phyloP scores from a whole-genome alignment of 1,284 basidiomycete species.

The Leccinum huronense region DNA sequence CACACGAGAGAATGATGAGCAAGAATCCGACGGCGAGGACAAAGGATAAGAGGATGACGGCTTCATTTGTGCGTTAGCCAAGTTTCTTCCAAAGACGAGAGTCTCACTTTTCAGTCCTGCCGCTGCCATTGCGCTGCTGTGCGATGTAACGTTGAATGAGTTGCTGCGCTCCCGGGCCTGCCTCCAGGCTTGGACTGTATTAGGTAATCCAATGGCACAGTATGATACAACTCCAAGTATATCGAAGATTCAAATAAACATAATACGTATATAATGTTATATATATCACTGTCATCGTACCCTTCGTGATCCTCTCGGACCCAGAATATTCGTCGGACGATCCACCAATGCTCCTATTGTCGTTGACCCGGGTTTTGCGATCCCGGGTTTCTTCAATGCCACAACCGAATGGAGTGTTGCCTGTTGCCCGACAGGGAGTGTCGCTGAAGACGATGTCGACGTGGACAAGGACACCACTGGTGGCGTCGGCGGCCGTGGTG shows the following conservation, averaged over 20 bases:
- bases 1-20: slow-evolving; percentile 96
- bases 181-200: slow-evolving; percentile 1
- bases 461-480: slow-evolving; percentile 36
- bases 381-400: slow-evolving; percentile 28
- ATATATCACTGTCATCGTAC: slow-evolving; percentile 18
- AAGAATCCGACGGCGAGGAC: slow-evolving; percentile 96
- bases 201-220: slow-evolving; percentile 20
- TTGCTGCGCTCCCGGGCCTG: slow-evolving; percentile 8
- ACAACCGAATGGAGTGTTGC: slow-evolving; percentile 20
- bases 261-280: not conserved
- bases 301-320: slow-evolving; percentile 37
- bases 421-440: slow-evolving; percentile 22
- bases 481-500: slow-evolving; percentile 24
- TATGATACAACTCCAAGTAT: slow-evolving; percentile 9
- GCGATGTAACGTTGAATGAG: slow-evolving; percentile 2
- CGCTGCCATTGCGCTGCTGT: slow-evolving; percentile 40
- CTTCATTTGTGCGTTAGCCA: slow-evolving; percentile 40
- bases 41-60: slow-evolving; percentile 93
- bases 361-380: slow-evolving; percentile 25
- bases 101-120: slow-evolving; percentile 37
- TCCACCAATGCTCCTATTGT: slow-evolving; percentile 33
- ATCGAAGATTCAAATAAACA: slow-evolving; percentile 13
- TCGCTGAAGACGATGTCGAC: slow-evolving; percentile 40
- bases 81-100: not conserved
- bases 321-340: slow-evolving; percentile 39